These are phyloP conservation scores for Violaceomyces palustris DNA, from an alignment of 1,284 basidiomycete species.

Conservation along the genomic window DNA sequence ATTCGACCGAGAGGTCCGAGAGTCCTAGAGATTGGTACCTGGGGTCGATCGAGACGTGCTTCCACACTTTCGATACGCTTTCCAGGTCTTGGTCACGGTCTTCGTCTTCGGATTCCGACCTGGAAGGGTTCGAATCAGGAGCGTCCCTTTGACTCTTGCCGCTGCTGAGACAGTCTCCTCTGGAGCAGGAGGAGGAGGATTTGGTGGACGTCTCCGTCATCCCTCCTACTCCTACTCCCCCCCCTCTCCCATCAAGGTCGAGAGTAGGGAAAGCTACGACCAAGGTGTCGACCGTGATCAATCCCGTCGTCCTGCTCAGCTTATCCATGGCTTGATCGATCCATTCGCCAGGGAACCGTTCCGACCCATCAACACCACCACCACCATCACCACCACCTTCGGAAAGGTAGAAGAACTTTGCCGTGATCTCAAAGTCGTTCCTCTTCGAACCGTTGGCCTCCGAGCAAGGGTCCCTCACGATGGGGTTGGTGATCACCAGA, in stretches of 20 bases:
- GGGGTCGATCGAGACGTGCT: conserved; percentile 28
- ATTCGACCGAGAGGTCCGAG: conserved; percentile 20
- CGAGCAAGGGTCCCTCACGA: conserved; percentile 34
- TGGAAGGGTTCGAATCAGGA: background rate
- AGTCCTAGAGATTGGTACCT: conserved; percentile 34
- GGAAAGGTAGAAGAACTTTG: conserved; percentile 44
- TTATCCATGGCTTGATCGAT: conserved; percentile 37
- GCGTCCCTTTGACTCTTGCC: background rate
- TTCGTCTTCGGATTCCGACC: background rate
- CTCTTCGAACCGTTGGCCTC: conserved; percentile 17
- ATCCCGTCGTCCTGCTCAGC: conserved; percentile 32
- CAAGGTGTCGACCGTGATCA: conserved; percentile 40
- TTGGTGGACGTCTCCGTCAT: background rate
- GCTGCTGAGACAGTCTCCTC: background rate
- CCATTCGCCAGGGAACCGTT: conserved; percentile 1
- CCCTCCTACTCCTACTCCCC: conserved; percentile 3
- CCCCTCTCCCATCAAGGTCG: conserved; percentile 16
- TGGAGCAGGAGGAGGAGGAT: background rate
- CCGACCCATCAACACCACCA: background rate
- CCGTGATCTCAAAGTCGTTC: conserved; percentile 40
- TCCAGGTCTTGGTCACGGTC: too few relatives aligned
- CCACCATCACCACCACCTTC: background rate
- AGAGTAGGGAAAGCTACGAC: conserved; percentile 29
- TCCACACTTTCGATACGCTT: conserved; percentile 9
- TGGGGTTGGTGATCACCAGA: conserved; percentile 30